Base-by-base conservation (phyloP, 2,329 filamentous ascomycete genomes). In the Sclerotinia glacialis region DNA sequence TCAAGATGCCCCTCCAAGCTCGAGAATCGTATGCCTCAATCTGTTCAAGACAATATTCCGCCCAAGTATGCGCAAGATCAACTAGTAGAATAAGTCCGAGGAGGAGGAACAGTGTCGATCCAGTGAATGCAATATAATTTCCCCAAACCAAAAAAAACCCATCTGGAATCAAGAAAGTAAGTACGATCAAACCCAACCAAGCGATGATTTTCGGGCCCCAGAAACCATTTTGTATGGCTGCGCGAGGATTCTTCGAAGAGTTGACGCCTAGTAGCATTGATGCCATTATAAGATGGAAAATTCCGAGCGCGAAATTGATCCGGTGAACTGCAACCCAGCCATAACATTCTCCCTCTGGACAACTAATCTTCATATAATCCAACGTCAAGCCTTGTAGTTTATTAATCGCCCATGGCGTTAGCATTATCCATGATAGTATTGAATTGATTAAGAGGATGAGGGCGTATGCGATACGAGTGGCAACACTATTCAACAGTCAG, bases 391-490 rank as follows among this genome's bases (percentile, higher is more conserved):
- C 87, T 79, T 98, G 89, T 7, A 99, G 84, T 78, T 98, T 98
- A 75, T 97, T 92, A 77, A 99, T 91, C 44, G 95, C 95, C 95
- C 95, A 99, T 64, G 93, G 92, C 28, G 95, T 99, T 80, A 99
- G 92, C 92, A 98, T 97, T 73, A 99, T 92, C 95, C 95, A 99
- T 46, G 95, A 94, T 62, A 98, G 78, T 71, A 98, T 97, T 67
- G 94, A 97, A 84, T 99, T 99, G 79, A 98, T 81, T 72, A 99
- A 88, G 65, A 99, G 90, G 70, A 99, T 89, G 75, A 98, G 86
- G 71, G 95, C 93, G 78, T 97, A 97, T 76, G 91, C 94, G 80
- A 98, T 96, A 82, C 95, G 92, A 72, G 95, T 99, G 66, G 93
- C 93, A 80, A 98, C 93, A 80, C 93, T 96, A 72, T 44, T 23